These are phyloP conservation scores for Parachaetomium inaequale DNA, from an alignment of 495 filamentous ascomycete genomes.

Conservation along the genomic window DNA sequence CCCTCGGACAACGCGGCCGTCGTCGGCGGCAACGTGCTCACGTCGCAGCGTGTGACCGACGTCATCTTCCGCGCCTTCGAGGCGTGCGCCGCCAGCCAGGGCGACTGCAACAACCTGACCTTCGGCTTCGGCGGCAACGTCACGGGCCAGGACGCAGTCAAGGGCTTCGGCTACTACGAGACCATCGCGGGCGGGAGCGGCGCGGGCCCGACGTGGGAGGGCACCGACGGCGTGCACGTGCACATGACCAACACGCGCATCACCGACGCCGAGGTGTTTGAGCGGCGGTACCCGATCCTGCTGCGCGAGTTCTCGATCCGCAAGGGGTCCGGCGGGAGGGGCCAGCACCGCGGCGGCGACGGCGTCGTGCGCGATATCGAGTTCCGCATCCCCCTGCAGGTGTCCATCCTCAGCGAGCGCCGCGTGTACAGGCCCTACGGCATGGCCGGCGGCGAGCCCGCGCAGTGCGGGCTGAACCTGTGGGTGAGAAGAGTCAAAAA, in stretches of 20 bases:
- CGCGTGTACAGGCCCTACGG: slow-evolving; percentile 88
- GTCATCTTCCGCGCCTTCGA: slow-evolving; percentile 89
- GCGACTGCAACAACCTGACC: slow-evolving; percentile 88
- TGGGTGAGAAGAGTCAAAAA: slow-evolving; percentile 73
- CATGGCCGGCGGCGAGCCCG: slow-evolving; percentile 80
- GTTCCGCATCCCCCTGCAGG: slow-evolving; percentile 84
- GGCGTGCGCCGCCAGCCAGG: slow-evolving; percentile 87
- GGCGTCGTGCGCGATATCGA: slow-evolving; percentile 94
- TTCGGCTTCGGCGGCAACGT: slow-evolving; percentile 79
- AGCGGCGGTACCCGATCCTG: slow-evolving; percentile 86
- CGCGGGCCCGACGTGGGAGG: slow-evolving; percentile 82
- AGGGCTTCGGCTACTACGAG: slow-evolving; percentile 96
- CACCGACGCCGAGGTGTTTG: slow-evolving; percentile 94
- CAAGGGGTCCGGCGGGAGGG: slow-evolving; percentile 63
- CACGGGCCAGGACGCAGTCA: slow-evolving; percentile 56
- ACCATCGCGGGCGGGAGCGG: slow-evolving; percentile 92
- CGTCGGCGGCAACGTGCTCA: slow-evolving; percentile 93
- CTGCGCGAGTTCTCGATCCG: slow-evolving; percentile 79
- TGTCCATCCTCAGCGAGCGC: slow-evolving; percentile 83
- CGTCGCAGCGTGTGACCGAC: slow-evolving; percentile 85
- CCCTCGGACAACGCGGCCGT: slow-evolving; percentile 87
- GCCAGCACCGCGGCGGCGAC: slow-evolving; percentile 78
- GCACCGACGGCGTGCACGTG: slow-evolving; percentile 84
- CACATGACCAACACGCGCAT: slow-evolving; percentile 99
- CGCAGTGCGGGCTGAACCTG: slow-evolving; percentile 72